Evolutionary conservation across 192 early-diverging fungal species (phyloP), one percentile per base, ranked within the genome.

Genomic region (Chytriomyces sp.): DNA sequence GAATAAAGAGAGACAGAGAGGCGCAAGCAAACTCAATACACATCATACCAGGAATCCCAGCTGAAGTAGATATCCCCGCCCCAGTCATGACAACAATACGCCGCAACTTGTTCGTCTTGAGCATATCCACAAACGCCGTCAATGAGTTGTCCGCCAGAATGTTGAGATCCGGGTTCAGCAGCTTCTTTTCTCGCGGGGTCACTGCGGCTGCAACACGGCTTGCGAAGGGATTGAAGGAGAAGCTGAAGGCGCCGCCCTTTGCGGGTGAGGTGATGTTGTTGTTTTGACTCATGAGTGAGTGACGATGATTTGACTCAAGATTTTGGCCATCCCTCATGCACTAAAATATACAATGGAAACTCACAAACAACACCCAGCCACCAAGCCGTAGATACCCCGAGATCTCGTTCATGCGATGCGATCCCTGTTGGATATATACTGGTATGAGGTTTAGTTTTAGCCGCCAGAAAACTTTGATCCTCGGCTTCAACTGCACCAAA

Each of bases 81-180:
- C 96, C 96, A 16, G 90, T 89, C 93, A 97, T 93, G 61, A 97
- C 91, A 61, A 98, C 72, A 43, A 98, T 92, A 10, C 78, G 77
- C 50, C 69, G 67, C 76, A 67, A 77, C 1, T 79, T 76, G 35
- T 86, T 66, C 10, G 63, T 74, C 26, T 83, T 69, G 8, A 87
- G 26, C n/a, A 81, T 81, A 1, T 76, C 18, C 18, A 77, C 81
- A 69, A 87, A 79, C 9, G 85, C 53, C 10, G 77, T 76, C 35
- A 86, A 78, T 66, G 70, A 81, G 82, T 26, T n/a, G 69, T 82
- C 79, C 28, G 60, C 23, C 23, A 80, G 72, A 45, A 80, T 68
- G 49, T 75, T 75, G 18, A 75, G 73, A 8, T 75, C 73, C n/a
- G 73, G 62, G 23, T 75, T 45, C 62, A 28, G 48, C 44, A 23